Conservation (phyloP, 805 yeast genomes). For the Blastobotrys americana region DNA sequence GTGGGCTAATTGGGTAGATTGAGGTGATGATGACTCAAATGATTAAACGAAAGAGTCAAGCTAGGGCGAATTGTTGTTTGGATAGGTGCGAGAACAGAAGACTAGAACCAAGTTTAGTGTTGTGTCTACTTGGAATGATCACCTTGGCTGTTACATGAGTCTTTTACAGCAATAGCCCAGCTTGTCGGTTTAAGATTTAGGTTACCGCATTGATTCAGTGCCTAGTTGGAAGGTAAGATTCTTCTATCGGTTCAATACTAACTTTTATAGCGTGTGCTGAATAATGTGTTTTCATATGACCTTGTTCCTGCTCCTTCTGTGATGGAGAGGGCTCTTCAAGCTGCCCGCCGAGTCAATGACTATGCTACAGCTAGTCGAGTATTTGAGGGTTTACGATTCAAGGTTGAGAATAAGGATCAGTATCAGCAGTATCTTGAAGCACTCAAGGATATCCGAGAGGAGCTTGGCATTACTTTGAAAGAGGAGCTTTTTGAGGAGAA, state of each 20-base stretch:
- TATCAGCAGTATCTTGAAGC: slow-evolving; percentile 95
- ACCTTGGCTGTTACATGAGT: too few relatives aligned
- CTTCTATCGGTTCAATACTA: background rate
- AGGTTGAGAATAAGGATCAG: slow-evolving; percentile 91
- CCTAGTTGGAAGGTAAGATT: too few relatives aligned
- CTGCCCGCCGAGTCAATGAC: slow-evolving; percentile 98
- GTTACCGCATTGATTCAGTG: too few relatives aligned
- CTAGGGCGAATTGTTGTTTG: too few relatives aligned
- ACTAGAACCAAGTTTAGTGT: too few relatives aligned
- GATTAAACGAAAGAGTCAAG: too few relatives aligned
- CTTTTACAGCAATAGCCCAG: too few relatives aligned
- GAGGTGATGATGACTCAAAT: too few relatives aligned
- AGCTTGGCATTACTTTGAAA: slow-evolving; percentile 86
- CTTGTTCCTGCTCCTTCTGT: slow-evolving; percentile 97
- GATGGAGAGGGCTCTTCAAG: slow-evolving; percentile 89
- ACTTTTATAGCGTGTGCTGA: slow-evolving; percentile 78
- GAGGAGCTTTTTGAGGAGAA: slow-evolving; percentile 61
- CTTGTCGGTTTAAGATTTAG: too few relatives aligned
- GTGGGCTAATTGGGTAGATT: background rate
- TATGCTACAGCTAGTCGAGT: slow-evolving; percentile 98
- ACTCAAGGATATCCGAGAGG: slow-evolving; percentile 82
- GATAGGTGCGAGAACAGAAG: too few relatives aligned
- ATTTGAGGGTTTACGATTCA: slow-evolving; percentile 89
- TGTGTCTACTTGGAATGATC: too few relatives aligned
- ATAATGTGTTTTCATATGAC: slow-evolving; percentile 97